These are phyloP conservation scores for Pythium periplocum DNA, from an alignment of 352 stramenopile species.

Conservation along the genomic window DNA sequence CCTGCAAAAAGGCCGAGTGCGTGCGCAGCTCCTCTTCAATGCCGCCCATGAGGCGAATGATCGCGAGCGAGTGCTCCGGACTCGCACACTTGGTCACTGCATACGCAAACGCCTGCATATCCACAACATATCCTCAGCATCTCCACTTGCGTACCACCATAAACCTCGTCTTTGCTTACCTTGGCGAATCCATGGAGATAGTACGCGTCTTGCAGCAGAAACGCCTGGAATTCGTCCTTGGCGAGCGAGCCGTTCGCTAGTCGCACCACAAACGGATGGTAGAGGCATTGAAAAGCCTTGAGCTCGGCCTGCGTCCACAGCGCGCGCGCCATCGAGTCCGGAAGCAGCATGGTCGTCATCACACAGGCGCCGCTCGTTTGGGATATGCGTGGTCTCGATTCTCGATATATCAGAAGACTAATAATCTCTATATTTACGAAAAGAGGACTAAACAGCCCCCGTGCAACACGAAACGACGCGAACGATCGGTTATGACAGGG, in stretches of 20 bases:
- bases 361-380: not conserved
- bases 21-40: slow-evolving; percentile 41
- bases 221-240: slow-evolving; percentile 29
- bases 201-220: slow-evolving; percentile 54
- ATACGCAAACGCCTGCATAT: slow-evolving; percentile 30
- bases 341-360: not conserved
- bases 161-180: not conserved
- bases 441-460: no score
- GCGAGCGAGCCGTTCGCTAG: slow-evolving; percentile 31
- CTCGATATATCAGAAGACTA: no score
- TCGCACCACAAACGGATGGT: slow-evolving; percentile 46
- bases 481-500: no score
- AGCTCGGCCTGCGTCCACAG: slow-evolving; percentile 31
- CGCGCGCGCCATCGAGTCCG: not conserved
- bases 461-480: no score
- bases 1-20: slow-evolving; percentile 40
- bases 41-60: slow-evolving; percentile 38
- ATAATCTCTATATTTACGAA: no score
- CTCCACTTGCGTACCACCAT: no score
- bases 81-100: slow-evolving; percentile 35
- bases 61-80: slow-evolving; percentile 25
- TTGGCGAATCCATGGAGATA: slow-evolving; percentile 45
- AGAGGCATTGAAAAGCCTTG: slow-evolving; percentile 31
- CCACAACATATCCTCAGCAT: not conserved
- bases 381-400: slow-evolving; percentile 1